Conservation (phyloP, 75 land plant genomes). For the Pinus albicaulis region DNA sequence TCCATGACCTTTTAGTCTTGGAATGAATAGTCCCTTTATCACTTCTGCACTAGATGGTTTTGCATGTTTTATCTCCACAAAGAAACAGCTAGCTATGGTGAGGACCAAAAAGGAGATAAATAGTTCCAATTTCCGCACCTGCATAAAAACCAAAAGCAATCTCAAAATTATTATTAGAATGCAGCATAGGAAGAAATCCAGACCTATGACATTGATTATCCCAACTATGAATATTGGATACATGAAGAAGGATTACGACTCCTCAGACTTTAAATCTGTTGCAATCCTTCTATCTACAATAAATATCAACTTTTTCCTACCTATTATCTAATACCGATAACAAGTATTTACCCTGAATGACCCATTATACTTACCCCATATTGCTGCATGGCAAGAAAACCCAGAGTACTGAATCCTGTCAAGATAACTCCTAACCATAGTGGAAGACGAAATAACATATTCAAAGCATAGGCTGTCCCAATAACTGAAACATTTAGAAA, state of each 20-base stretch:
- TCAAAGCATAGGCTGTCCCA: slow-evolving; percentile 36
- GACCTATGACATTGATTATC: not conserved
- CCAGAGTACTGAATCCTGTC: slow-evolving; percentile 26
- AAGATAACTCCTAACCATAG: slow-evolving; percentile 39
- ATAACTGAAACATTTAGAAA: slow-evolving; percentile 18
- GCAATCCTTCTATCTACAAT: not conserved
- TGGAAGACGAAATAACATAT: slow-evolving; percentile 33
- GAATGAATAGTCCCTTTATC: slow-evolving; percentile 15
- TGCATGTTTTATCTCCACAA: slow-evolving; percentile 20
- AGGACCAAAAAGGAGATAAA: slow-evolving; percentile 22
- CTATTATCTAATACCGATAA: not conserved
- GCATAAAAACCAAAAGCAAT: not conserved
- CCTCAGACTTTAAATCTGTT: not conserved
- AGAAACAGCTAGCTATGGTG: slow-evolving; percentile 30
- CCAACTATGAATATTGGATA: not conserved
- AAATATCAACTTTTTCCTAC: not conserved
- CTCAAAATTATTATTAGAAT: not conserved
- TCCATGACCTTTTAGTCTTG: slow-evolving; percentile 12
- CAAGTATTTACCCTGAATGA: not conserved
- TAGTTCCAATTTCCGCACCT: slow-evolving; percentile 23
- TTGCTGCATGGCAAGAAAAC: slow-evolving; percentile 22
- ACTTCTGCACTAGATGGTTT: slow-evolving; percentile 14
- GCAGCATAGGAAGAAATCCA: not conserved
- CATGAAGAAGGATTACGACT: not conserved
- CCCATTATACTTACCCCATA: slow-evolving; percentile 16